Percentiles rank a stretch among this genome's conserved stretches.
Conservation (phyloP, 768 basidiomycete genomes). For the Mrakia blollopis region DNA sequence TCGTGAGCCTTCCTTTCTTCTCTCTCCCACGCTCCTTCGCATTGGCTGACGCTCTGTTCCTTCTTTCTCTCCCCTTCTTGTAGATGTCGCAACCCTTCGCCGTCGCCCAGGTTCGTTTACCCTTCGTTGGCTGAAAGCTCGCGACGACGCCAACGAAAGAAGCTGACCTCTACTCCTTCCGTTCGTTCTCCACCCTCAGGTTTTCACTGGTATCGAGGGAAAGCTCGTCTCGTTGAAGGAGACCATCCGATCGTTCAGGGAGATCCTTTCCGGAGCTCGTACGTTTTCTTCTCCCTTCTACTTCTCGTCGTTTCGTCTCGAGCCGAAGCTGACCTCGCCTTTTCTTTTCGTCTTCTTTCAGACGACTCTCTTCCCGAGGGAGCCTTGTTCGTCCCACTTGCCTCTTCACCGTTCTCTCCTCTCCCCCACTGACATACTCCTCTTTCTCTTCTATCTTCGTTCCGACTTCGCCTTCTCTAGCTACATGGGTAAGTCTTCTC, state of each 20-base stretch:
- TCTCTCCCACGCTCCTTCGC: not conserved
- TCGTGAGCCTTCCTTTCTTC: not conserved
- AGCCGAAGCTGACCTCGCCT: not conserved
- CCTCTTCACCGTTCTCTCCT: too few species aligned
- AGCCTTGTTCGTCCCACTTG: constrained; percentile 54
- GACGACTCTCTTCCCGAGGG: constrained; percentile 90
- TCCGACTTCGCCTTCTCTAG: too few species aligned
- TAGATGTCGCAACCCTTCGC: constrained; percentile 99
- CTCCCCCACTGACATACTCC: too few species aligned
- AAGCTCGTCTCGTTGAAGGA: constrained; percentile 95
- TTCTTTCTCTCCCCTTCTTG: constrained; percentile 46
- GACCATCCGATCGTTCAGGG: constrained; percentile 86
- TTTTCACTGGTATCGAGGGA: constrained; percentile 97
- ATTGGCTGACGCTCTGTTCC: constrained; percentile 45
- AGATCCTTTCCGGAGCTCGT: constrained; percentile 73
- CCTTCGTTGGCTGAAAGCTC: not conserved
- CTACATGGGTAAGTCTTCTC: constrained; percentile 61
- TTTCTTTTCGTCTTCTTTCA: constrained; percentile 32
- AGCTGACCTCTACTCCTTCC: too few species aligned
- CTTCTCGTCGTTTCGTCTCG: not conserved
- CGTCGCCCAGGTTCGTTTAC: constrained; percentile 73
- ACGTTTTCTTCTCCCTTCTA: not conserved
- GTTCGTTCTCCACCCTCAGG: constrained; percentile 19
- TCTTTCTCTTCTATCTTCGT: too few species aligned
- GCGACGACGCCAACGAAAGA: too few species aligned